phyloP scores from a whole-genome alignment of 2,329 filamentous ascomycete genomes.

The Paramyrothecium roridum region DNA sequence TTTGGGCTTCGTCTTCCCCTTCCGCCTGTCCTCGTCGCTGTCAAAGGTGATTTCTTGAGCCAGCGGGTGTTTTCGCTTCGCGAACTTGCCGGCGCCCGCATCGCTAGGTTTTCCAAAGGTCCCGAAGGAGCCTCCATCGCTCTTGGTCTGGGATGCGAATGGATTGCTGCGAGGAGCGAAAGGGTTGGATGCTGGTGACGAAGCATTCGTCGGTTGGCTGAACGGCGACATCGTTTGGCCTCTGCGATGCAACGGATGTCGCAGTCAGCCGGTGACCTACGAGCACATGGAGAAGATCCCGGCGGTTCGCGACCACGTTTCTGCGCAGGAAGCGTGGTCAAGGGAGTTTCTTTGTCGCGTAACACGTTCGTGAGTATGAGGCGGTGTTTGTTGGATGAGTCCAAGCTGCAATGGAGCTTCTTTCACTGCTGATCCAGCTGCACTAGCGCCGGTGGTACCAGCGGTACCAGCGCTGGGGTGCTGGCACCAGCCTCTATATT shows the following conservation, averaged over 20 bases:
- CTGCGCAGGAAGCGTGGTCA: background rate
- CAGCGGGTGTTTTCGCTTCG: conserved; percentile 3
- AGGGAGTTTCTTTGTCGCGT: background rate
- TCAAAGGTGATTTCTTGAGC: background rate
- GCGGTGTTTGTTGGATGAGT: background rate
- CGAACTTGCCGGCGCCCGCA: conserved; percentile 6
- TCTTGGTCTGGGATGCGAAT: conserved; percentile 23
- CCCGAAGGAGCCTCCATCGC: conserved; percentile 14
- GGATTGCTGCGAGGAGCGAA: conserved; percentile 27
- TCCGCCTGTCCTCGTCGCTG: background rate
- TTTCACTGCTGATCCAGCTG: background rate
- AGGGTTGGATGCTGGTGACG: conserved; percentile 30
- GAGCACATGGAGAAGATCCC: conserved; percentile 27
- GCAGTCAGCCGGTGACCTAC: conserved; percentile 31
- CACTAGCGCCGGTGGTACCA: background rate
- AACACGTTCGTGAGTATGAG: background rate
- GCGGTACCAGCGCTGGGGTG: too few relatives aligned
- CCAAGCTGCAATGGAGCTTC: background rate
- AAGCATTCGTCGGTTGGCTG: conserved; percentile 29
- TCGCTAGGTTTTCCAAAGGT: conserved; percentile 4
- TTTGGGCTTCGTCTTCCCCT: background rate
- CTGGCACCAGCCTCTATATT: too few relatives aligned
- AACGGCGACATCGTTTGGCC: conserved; percentile 35
- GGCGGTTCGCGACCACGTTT: conserved; percentile 11
- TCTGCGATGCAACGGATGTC: conserved; percentile 37